Conservation (phyloP, 768 basidiomycete species). For the Boletus sp. region DNA sequence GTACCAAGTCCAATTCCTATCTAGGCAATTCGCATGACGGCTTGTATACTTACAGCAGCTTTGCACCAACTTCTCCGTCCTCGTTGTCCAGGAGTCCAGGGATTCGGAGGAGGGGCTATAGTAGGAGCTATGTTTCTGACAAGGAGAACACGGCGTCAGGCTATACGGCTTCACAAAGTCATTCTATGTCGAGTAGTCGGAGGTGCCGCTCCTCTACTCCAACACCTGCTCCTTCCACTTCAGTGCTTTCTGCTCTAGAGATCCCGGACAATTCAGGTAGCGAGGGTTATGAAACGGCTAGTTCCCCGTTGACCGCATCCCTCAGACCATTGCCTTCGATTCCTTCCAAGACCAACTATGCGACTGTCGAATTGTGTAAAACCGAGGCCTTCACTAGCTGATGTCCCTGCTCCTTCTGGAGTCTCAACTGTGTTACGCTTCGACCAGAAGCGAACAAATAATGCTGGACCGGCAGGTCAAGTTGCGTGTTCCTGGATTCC, state of each 20-base stretch:
- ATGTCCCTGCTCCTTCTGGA: too few relatives aligned
- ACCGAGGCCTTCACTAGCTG: too few relatives aligned
- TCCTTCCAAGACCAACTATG: constrained; percentile 50
- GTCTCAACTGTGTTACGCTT: too few relatives aligned
- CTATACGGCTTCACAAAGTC: constrained; percentile 34
- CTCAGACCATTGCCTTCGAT: constrained; percentile 59
- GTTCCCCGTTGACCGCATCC: too few relatives aligned
- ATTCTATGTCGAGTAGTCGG: constrained; percentile 34
- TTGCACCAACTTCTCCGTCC: constrained; percentile 46
- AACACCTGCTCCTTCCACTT: constrained; percentile 33
- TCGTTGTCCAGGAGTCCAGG: constrained; percentile 56
- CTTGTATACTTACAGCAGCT: constrained; percentile 32
- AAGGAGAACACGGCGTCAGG: constrained; percentile 51
- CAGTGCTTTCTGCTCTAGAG: constrained; percentile 28
- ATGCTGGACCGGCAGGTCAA: too few relatives aligned
- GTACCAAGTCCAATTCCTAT: constrained; percentile 54
- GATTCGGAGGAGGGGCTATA: constrained; percentile 51
- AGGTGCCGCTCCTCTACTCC: constrained; percentile 32
- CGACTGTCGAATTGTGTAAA: too few relatives aligned
- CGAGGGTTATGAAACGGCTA: constrained; percentile 48
- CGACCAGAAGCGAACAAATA: too few relatives aligned
- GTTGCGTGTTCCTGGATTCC: too few relatives aligned
- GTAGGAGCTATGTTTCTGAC: constrained; percentile 43
- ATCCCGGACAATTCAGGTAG: constrained; percentile 40
- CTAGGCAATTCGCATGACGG: constrained; percentile 53